phyloP scores from a whole-genome alignment of 2,329 filamentous ascomycete genomes.

The Fusarium nygamai region DNA sequence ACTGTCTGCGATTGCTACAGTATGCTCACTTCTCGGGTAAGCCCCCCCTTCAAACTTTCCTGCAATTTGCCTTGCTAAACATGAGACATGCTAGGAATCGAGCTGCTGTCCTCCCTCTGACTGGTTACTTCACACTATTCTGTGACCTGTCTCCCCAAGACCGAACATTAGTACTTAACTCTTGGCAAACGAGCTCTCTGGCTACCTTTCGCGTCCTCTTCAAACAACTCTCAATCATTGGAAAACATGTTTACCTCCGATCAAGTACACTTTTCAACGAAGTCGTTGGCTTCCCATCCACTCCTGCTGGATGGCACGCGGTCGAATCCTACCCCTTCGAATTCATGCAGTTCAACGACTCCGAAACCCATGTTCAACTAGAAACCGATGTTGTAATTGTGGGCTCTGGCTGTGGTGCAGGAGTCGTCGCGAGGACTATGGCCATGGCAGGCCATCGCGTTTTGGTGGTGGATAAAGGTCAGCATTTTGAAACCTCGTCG shows the following conservation, averaged over 20 bases:
- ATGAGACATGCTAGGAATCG: not conserved
- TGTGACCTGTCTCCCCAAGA: not conserved
- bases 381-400: not conserved
- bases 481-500: not conserved
- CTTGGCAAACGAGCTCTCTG: not conserved
- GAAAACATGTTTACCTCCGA: not conserved
- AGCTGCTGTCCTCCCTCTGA: not conserved
- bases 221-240: not conserved
- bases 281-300: not conserved
- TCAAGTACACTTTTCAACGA: not conserved
- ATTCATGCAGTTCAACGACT: not conserved
- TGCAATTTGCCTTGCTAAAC: no score
- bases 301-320: not conserved
- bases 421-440: not conserved
- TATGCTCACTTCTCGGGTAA: not conserved
- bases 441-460: not conserved
- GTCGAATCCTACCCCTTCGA: not conserved
- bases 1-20: not conserved
- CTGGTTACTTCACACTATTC: not conserved
- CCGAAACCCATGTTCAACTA: not conserved
- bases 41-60: fast-evolving
- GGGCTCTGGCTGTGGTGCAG: not conserved
- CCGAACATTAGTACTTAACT: not conserved
- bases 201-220: not conserved
- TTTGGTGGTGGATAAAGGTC: not conserved